These are phyloP conservation scores for Corymbia citriodora DNA, from an alignment of 441 rosid genomes.

Conservation along the genomic window DNA sequence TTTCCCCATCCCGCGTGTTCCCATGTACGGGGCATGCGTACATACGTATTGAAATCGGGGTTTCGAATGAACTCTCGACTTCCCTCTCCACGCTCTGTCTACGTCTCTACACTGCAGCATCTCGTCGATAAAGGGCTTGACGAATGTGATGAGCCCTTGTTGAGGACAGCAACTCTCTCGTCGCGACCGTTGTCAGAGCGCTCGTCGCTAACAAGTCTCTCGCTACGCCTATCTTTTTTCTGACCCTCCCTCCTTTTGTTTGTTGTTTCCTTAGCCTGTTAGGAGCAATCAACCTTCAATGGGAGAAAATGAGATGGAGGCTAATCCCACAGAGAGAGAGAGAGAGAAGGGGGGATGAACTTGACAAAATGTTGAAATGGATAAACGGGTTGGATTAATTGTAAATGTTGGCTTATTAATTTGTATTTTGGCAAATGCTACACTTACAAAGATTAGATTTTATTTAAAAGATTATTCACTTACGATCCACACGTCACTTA, in stretches of 20 bases:
- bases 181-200: too few species aligned
- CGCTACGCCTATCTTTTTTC: too few species aligned
- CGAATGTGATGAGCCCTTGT: not conserved
- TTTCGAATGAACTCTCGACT: not conserved
- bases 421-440: not conserved
- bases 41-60: not conserved
- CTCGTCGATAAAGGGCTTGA: too few species aligned
- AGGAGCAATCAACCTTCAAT: not conserved
- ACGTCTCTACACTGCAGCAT: too few species aligned
- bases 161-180: too few species aligned
- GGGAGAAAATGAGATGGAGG: not conserved
- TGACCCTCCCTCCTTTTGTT: not conserved
- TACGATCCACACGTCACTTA: not conserved
- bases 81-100: too few species aligned
- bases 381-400: not conserved
- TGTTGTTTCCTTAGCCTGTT: not conserved
- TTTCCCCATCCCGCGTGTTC: not conserved
- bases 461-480: too few species aligned
- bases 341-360: not conserved
- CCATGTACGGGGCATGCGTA: not conserved
- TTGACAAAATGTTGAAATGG: not conserved
- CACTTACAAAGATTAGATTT: not conserved
- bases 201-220: too few species aligned
- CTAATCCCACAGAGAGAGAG: not conserved
- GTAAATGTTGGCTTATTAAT: not conserved